Base-by-base conservation (phyloP, 2,329 filamentous ascomycete genomes). In the Diplodia intermedia region DNA sequence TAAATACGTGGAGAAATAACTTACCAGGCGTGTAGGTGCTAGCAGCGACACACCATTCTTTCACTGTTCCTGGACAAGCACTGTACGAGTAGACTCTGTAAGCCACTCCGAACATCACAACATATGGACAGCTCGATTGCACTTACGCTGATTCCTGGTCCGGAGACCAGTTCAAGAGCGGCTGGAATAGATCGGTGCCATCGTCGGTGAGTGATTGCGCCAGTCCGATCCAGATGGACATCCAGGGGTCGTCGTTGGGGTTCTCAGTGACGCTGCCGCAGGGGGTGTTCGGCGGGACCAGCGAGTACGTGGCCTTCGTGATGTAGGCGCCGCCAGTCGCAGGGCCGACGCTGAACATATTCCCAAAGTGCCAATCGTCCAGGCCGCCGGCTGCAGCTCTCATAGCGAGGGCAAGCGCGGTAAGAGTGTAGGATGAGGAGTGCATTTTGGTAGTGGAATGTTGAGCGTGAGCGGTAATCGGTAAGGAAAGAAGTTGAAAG, bases 211-310 rank as follows among this genome's bases (percentile, higher is more conserved):
- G 31, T 3, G 67, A 49, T 2, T 65, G n/a, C 8, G 66, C 54
- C 5, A 69, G 23, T 23, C 68, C 68, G 43, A 68, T 55, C 56
- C 67, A 68, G 38, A 68, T 54, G 31, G 52, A 50, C 53, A 67
- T 56, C 18, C 33, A 56, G 5, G 52, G 40, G 4, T 43, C 26
- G n/a, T 63, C 43, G 18, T 23, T 49, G n/a, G 18, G 4, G 38
- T 67, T 14, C 49, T 52, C 23, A 20, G 38, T 65, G 1, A 31
- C 29, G 26, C 11, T 29, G 18, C 52, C 56, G 15, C 26, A 55
- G 1, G 68, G 68, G 4, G 20, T 14, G 18, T 11, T n/a, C 2
- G 68, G 65, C 11, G 43, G 65, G 9, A 20, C 7, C 15, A 69
- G 26, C 1, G 56, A 63, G 38, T 53, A 69, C 6, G 68, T 69